phyloP scores from a whole-genome alignment of 176 grass and related monocot species.

The Thinopyrum elongatum region DNA sequence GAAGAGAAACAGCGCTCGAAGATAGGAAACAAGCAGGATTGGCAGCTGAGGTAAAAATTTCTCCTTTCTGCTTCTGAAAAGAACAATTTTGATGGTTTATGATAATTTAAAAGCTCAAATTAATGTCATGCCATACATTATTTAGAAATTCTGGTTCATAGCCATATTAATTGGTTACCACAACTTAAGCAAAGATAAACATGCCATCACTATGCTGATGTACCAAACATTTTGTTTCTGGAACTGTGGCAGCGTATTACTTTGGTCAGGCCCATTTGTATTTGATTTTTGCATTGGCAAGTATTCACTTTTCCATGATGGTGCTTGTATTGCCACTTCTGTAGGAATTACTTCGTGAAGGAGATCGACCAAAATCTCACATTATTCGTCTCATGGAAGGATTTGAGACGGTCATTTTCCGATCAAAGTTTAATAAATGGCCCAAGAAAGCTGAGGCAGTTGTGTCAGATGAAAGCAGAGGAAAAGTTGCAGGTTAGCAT shows the following conservation, averaged over 20 bases:
- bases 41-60: constrained; percentile 72
- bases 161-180: neutral
- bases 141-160: neutral
- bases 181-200: neutral
- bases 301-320: neutral
- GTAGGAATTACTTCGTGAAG: constrained; percentile 76
- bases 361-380: constrained; percentile 60
- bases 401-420: constrained; percentile 86
- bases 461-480: constrained; percentile 94
- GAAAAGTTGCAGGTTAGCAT: constrained; percentile 94
- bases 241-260: neutral
- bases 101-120: constrained; percentile 25
- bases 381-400: constrained; percentile 94
- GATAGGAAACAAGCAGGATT: constrained; percentile 84
- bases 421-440: constrained; percentile 92
- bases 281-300: neutral
- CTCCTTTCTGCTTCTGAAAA: constrained; percentile 27
- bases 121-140: neutral
- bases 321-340: constrained; percentile 21
- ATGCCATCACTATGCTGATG: constrained; percentile 6
- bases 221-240: constrained; percentile 8
- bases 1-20: constrained; percentile 83
- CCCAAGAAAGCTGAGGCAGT: constrained; percentile 87
- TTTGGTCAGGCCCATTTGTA: constrained; percentile 6
- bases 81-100: neutral